Base-by-base conservation (phyloP, 2,329 filamentous ascomycete genomes). In the Teratosphaeria viscida region DNA sequence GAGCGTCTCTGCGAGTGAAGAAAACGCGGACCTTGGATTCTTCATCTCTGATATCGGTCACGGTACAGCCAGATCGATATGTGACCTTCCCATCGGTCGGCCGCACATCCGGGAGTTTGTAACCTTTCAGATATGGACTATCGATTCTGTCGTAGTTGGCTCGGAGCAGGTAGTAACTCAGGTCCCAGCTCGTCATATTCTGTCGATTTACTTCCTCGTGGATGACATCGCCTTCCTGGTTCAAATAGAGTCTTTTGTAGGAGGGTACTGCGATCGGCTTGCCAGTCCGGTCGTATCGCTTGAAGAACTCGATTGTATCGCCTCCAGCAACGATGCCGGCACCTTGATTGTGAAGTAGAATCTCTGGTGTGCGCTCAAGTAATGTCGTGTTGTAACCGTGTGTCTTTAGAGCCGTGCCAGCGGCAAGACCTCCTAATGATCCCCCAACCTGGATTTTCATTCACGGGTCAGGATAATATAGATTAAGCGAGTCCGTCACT, bases 131-230 rank as follows among this genome's bases (percentile, higher is more conserved):
- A 62, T 72, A 73, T 26, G 59, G 65, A 54, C 68, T 69, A 39
- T 68, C 61, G 4, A 71, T 62, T 65, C 73, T 71, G 61, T 79
- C 77, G 60, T 76, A 79, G 60, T 78, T 79, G 35, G 76, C 76
- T 55, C 77, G 72, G 62, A 79, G 69, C 4, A 79, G 59, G 55
- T 76, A 72, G 61, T 79, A 79, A 1, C 71, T 67, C 47, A 79
- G 58, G 57, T 78, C 76, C 77, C 77, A 79, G 59, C 73, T 75
- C 5, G 75, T 79, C 77, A 79, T 78, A 61, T 72, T 73, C 65
- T 78, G 76, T n/a, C 63, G 60, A 62, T 72, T 72, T 34, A 73
- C 62, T 58, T 68, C 63, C 57, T 67, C 62, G 56, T 66, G 62
- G 29, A 69, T 68, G 52, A 63, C 60, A n/a, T 68, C 57, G 32